Conservation (phyloP, 176 grass and related monocot genomes). For the Miscanthus lutarioriparius region DNA sequence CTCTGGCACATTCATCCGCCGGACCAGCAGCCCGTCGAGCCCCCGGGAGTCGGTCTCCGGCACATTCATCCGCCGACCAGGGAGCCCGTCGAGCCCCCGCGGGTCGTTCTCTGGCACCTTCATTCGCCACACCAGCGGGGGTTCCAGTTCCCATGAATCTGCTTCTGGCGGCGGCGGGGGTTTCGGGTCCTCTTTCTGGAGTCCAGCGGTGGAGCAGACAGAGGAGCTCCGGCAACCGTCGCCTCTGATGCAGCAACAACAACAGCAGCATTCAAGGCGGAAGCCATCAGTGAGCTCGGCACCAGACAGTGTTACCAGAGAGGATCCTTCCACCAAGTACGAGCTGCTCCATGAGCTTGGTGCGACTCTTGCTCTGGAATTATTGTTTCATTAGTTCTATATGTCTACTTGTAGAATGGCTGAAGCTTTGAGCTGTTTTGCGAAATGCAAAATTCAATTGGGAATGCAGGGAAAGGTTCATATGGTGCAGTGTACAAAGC, state of each 20-base stretch:
- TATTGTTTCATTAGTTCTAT: conserved; percentile 14
- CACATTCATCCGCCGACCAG: conserved; percentile 41
- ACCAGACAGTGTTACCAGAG: conserved; percentile 73
- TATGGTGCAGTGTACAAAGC: conserved; percentile 99
- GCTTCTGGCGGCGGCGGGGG: conserved; percentile 49
- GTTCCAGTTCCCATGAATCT: conserved; percentile 36
- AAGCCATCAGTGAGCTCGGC: conserved; percentile 79
- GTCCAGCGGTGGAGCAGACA: conserved; percentile 36
- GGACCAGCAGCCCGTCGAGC: conserved; percentile 23
- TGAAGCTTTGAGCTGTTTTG: conserved; percentile 36
- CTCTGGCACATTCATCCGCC: conserved; percentile 59
- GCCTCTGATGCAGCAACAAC: conserved; percentile 53
- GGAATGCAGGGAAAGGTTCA: conserved; percentile 89
- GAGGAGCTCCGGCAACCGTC: conserved; percentile 48
- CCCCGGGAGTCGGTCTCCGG: conserved; percentile 46
- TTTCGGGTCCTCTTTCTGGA: conserved; percentile 82
- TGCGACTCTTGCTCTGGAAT: conserved; percentile 48
- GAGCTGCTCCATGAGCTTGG: conserved; percentile 98
- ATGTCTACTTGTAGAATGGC: conserved; percentile 2
- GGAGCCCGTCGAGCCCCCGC: conserved; percentile 16
- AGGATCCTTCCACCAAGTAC: conserved; percentile 95
- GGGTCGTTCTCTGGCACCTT: conserved; percentile 61
- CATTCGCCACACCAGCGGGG: conserved; percentile 42
- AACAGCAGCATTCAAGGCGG: conserved; percentile 61
- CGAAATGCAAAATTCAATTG: conserved; percentile 29